Evolutionary conservation across 2,329 filamentous ascomycete genomes (phyloP).

Genomic region (Aspergillus pseudoglaucus): DNA sequence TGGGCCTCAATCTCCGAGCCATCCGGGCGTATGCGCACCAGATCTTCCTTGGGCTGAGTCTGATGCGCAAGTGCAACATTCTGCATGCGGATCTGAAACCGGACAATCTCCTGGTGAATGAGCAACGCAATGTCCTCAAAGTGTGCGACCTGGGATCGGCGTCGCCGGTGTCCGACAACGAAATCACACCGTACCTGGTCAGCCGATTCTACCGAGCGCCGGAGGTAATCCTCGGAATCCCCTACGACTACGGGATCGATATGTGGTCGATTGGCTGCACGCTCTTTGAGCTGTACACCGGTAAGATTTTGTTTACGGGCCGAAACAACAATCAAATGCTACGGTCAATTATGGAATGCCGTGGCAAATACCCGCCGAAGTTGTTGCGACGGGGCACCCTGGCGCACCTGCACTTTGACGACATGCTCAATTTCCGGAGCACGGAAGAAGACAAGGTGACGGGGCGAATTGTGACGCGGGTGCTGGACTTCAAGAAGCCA

Average conservation of each 20-base stretch:
- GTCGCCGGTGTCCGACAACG: slow-evolving; percentile 81
- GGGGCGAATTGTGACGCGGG: slow-evolving; percentile 59
- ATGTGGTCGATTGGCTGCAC: slow-evolving; percentile 99
- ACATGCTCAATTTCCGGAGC: slow-evolving; percentile 74
- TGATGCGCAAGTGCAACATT: slow-evolving; percentile 87
- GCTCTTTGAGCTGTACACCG: slow-evolving; percentile 92
- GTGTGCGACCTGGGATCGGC: slow-evolving; percentile 97
- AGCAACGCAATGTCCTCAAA: slow-evolving; percentile 76
- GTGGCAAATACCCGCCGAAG: slow-evolving; percentile 86
- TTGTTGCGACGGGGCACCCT: slow-evolving; percentile 77
- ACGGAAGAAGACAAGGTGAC: slow-evolving; percentile 82
- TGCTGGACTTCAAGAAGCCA: slow-evolving; percentile 55
- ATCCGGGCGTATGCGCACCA: slow-evolving; percentile 88
- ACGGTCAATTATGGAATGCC: slow-evolving; percentile 88
- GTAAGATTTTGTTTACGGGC: slow-evolving; percentile 93
- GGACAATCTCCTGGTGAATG: slow-evolving; percentile 92
- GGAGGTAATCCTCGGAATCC: slow-evolving; percentile 94
- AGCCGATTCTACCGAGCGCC: slow-evolving; percentile 96
- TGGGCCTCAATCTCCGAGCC: slow-evolving; percentile 82
- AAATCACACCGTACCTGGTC: slow-evolving; percentile 90
- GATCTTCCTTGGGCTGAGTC: slow-evolving; percentile 81
- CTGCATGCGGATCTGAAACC: slow-evolving; percentile 95
- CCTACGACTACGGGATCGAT: slow-evolving; percentile 89
- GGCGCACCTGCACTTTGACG: slow-evolving; percentile 73
- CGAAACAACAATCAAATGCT: slow-evolving; percentile 98